phyloP scores from a whole-genome alignment of 371 early-diverging fungal genomes.

The Syncephalastrum contaminatum region DNA sequence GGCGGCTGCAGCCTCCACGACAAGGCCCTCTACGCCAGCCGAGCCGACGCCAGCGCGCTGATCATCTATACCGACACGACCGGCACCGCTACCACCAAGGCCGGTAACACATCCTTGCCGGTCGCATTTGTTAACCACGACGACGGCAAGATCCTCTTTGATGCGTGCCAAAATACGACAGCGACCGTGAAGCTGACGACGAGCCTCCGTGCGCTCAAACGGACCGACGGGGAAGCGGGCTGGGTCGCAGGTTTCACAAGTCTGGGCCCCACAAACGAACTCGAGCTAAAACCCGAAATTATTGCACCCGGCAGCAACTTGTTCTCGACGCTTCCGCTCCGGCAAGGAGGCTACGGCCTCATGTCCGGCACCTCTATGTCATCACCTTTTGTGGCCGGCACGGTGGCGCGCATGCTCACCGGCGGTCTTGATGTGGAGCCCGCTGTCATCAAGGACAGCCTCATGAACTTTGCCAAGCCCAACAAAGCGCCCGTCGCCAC shows the following conservation, averaged over 20 bases:
- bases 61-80: constrained; percentile 35
- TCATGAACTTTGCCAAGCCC: constrained; percentile 49
- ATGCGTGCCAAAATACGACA: constrained; percentile 11
- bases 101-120: constrained; percentile 21
- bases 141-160: constrained; percentile 19
- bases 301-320: constrained; percentile 68
- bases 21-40: constrained; percentile 41
- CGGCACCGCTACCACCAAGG: constrained; percentile 9
- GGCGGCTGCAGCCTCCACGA: constrained; percentile 41
- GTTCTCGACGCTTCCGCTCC: constrained; percentile 58
- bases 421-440: neutral
- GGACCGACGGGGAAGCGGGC: constrained; percentile 4
- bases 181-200: constrained; percentile 20
- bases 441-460: constrained; percentile 12
- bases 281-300: constrained; percentile 56
- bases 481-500: constrained; percentile 21
- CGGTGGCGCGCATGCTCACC: constrained; percentile 50
- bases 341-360: constrained; percentile 49
- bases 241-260: constrained; percentile 42
- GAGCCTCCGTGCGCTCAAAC: constrained; percentile 11
- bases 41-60: constrained; percentile 50
- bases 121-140: constrained; percentile 35
- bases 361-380: constrained; percentile 66
- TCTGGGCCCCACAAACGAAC: constrained; percentile 43
- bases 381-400: constrained; percentile 67